Evolutionary conservation across 768 basidiomycete genomes (phyloP), one percentile per base, ranked within the genome.

Genomic region (Kwoniella bestiolae): DNA sequence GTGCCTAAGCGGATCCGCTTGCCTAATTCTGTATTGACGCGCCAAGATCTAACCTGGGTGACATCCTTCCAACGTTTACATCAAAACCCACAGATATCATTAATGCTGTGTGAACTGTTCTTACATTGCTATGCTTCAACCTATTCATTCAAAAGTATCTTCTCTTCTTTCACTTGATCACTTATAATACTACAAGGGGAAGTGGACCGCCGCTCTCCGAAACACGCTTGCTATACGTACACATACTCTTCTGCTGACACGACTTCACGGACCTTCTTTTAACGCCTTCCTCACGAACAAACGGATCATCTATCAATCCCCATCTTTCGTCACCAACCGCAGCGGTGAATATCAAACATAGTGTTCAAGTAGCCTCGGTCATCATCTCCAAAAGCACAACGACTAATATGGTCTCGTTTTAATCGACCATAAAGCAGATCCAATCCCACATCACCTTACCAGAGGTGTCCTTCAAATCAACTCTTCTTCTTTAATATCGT

Each of bases 11-110:
- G n/a, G n/a, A n/a, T n/a, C n/a, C n/a, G n/a, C n/a, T n/a, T n/a
- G 29, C 52, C n/a, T 55, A 55, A 47, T 23, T 55, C n/a, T n/a
- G 6, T 55, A 55, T 14, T 26, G 52, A 51, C 52, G 52, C 52
- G 52, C 52, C 52, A 55, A 32, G 52, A 47, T 47, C 46, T 4
- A 25, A 5, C n/a, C 16, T 47, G 46, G 46, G 52, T 55, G 52
- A 55, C 52, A 55, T 55, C 52, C 52, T 55, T 51, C 21, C 8
- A 14, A 51, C 14, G 25, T 26, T 12, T 11, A n/a, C 50, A 28
- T 31, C 25, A 32, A 16, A 26, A 9, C 50, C 50, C 14, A 52
- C 12, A 11, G 38, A 14, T 41, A 41, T 41, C 38, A 41, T 41
- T 14, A 34, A 55, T 34, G 52, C 52, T 55, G 52, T 55, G 52